A percentile compares a stretch with the other conserved stretches of the same genome.
Conservation (phyloP, 2,329 filamentous ascomycete species). For the Knufia petricola region DNA sequence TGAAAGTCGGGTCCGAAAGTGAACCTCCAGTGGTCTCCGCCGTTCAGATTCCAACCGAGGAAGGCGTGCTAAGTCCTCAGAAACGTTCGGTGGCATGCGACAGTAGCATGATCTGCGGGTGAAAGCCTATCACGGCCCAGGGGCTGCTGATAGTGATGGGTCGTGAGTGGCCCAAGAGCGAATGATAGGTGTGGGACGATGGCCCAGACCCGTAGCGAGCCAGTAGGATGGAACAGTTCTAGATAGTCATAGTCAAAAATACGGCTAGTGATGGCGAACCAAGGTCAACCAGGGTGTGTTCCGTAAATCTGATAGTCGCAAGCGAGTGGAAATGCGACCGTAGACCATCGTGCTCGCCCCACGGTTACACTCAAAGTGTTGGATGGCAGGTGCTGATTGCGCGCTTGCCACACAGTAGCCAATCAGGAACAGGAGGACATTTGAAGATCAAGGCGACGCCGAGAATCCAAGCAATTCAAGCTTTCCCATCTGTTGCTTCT, state of each 20-base stretch:
- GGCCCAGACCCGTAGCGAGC: too few relatives aligned
- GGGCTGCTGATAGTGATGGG: too few relatives aligned
- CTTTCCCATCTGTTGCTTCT: too few relatives aligned
- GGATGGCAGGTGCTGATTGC: neutral
- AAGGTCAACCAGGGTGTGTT: neutral
- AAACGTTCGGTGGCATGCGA: constrained; percentile 7
- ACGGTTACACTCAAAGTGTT: neutral
- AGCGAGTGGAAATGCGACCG: neutral
- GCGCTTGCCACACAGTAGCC: neutral
- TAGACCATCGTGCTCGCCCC: neutral
- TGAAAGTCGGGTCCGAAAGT: neutral
- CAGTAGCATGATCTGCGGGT: neutral
- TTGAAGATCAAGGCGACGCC: too few relatives aligned
- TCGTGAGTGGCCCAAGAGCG: too few relatives aligned
- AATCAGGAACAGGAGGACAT: neutral
- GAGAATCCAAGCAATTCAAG: neutral
- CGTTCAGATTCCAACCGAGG: neutral
- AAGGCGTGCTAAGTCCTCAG: neutral
- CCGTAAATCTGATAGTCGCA: neutral
- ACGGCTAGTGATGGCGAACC: neutral
- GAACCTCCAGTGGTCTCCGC: constrained; percentile 8
- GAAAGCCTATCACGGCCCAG: neutral
- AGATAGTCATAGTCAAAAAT: too few relatives aligned
- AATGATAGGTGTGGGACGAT: neutral
- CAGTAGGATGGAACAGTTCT: neutral